These are phyloP conservation scores for Staphylotrichum tortipilum DNA, from an alignment of 495 filamentous ascomycete genomes.

Conservation along the genomic window DNA sequence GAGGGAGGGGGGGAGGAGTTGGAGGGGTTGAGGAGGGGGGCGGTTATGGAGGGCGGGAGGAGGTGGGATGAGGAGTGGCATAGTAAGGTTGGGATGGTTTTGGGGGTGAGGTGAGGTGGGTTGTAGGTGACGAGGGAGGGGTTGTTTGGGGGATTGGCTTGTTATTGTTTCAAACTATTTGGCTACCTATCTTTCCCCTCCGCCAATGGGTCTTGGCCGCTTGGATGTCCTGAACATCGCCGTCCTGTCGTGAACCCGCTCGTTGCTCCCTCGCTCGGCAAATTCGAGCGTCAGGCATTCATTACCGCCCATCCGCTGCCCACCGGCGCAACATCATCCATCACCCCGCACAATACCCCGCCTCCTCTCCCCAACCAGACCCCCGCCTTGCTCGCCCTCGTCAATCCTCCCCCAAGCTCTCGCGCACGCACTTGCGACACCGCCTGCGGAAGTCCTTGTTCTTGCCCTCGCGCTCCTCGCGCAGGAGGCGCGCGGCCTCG, in stretches of 20 bases:
- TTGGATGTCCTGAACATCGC: no score
- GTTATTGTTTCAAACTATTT: no score
- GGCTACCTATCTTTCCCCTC: no score
- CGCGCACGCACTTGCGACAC: slow-evolving; percentile 69
- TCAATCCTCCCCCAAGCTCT: slow-evolving; percentile 71
- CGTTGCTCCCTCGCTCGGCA: no score
- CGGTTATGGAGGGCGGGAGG: slow-evolving; percentile 61
- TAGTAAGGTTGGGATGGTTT: slow-evolving; percentile 59
- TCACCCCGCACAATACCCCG: no score
- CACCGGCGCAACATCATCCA: no score
- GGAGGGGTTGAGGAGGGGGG: slow-evolving; percentile 57
- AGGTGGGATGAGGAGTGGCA: slow-evolving; percentile 97
- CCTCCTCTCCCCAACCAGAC: not conserved
- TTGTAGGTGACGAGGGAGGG: not conserved
- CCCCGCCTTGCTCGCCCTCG: no score
- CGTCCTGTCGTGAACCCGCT: no score
- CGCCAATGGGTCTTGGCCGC: no score
- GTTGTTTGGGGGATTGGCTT: not conserved
- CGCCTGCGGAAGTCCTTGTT: slow-evolving; percentile 65
- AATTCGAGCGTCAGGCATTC: no score
- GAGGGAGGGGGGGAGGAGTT: slow-evolving; percentile 41
- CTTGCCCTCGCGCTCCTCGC: slow-evolving; percentile 60
- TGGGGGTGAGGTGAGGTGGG: slow-evolving; percentile 43
- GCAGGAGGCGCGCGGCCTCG: slow-evolving; percentile 80
- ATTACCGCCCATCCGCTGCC: no score